These are phyloP conservation scores for Coniochaeta sp. DNA, from an alignment of 2,329 filamentous ascomycete genomes.

Conservation along the genomic window DNA sequence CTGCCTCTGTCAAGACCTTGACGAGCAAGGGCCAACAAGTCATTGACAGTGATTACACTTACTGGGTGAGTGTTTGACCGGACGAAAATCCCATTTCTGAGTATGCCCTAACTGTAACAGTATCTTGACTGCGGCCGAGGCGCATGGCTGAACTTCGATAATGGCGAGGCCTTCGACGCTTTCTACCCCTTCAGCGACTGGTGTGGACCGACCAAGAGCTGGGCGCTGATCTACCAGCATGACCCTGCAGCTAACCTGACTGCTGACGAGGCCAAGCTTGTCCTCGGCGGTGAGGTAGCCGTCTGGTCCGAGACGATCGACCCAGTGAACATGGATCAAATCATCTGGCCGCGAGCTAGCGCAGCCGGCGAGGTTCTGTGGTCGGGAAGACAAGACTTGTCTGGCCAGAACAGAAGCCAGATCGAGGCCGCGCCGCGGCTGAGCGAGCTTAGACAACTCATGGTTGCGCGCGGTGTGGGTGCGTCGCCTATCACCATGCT, in stretches of 20 bases:
- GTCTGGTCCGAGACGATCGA: slow-evolving; percentile 80
- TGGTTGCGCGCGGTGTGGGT: slow-evolving; percentile 59
- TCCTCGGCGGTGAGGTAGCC: slow-evolving; percentile 75
- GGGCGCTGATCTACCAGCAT: slow-evolving; percentile 74
- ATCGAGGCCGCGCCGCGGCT: slow-evolving; percentile 62
- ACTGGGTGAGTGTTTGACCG: slow-evolving; percentile 50
- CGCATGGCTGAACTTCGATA: slow-evolving; percentile 66
- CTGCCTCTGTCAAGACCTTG: slow-evolving; percentile 51
- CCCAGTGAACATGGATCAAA: slow-evolving; percentile 62
- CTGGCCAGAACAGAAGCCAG: slow-evolving; percentile 63
- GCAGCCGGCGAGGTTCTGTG: slow-evolving; percentile 75
- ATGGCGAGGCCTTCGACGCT: slow-evolving; percentile 39
- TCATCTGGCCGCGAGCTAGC: slow-evolving; percentile 70
- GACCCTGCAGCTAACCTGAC: slow-evolving; percentile 63
- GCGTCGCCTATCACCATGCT: slow-evolving; percentile 63
- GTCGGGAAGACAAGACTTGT: slow-evolving; percentile 60
- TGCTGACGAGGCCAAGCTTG: slow-evolving; percentile 51
- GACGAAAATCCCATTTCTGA: background rate
- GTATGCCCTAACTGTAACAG: slow-evolving; percentile 27
- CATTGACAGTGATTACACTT: slow-evolving; percentile 69
- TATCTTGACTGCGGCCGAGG: slow-evolving; percentile 81
- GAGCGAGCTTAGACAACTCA: slow-evolving; percentile 67
- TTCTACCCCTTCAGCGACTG: slow-evolving; percentile 73
- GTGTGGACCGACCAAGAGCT: slow-evolving; percentile 73
- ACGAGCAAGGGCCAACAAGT: slow-evolving; percentile 60